Percentiles rank a stretch among this genome's conserved stretches.
These are phyloP conservation scores for Apiospora kogelbergensis DNA, from an alignment of 2,329 filamentous ascomycete genomes.

Conservation along the genomic window DNA sequence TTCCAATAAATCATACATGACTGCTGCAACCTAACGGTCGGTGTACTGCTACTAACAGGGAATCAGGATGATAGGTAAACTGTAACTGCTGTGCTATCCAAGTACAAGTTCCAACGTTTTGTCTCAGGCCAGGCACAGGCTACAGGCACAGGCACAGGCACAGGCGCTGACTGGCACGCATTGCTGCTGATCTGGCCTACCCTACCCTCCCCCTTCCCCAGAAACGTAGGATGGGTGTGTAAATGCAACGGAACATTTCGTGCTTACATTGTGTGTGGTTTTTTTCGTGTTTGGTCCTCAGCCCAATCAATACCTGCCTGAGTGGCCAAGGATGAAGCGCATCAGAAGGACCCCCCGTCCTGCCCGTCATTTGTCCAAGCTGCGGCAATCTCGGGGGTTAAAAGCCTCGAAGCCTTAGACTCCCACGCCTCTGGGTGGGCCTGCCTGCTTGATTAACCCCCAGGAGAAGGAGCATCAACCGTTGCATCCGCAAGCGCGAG, in stretches of 20 bases:
- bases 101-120: constrained; percentile 1
- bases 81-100: neutral
- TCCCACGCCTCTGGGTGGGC: neutral
- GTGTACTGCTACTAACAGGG: neutral
- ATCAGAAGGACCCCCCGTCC: neutral
- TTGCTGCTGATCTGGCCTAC: no score
- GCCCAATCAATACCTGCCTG: neutral
- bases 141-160: neutral
- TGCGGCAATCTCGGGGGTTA: neutral
- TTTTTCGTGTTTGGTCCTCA: neutral
- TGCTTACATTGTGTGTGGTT: neutral
- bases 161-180: neutral
- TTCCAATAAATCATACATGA: neutral
- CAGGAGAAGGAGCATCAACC: constrained; percentile 13
- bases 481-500: constrained; percentile 27
- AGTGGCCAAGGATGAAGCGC: neutral
- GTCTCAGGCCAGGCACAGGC: neutral
- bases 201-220: neutral
- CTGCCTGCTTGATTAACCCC: constrained; percentile 19
- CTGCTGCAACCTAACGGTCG: neutral
- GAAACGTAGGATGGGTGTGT: neutral
- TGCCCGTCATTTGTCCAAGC: neutral
- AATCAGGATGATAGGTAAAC: neutral
- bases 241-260: neutral
- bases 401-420: neutral